These are phyloP conservation scores for Hansenula sp. DNA, from an alignment of 1,139 yeast genomes.

Conservation along the genomic window DNA sequence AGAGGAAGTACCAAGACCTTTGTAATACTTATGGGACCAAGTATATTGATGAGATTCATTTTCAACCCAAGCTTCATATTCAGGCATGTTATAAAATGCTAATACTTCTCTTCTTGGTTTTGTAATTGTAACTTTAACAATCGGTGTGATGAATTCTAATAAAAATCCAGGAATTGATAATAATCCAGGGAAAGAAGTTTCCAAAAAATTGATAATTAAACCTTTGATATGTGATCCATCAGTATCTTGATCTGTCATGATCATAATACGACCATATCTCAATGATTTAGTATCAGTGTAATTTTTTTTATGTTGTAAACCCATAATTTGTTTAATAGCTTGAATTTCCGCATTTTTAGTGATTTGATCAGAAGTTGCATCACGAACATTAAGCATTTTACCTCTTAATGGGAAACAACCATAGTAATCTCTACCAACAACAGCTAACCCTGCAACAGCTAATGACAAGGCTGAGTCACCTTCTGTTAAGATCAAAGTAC, in stretches of 20 bases:
- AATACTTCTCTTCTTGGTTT: constrained; percentile 60
- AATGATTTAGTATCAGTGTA: constrained; percentile 72
- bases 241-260: constrained; percentile 99
- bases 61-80: constrained; percentile 91
- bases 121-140: constrained; percentile 80
- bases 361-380: constrained; percentile 92
- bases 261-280: constrained; percentile 96
- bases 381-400: constrained; percentile 91
- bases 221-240: constrained; percentile 99
- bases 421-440: constrained; percentile 91
- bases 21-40: constrained; percentile 94
- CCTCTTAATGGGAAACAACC: constrained; percentile 97
- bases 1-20: constrained; percentile 96
- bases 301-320: constrained; percentile 85
- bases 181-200: constrained; percentile 91
- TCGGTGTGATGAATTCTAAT: constrained; percentile 93
- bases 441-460: constrained; percentile 92
- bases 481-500: constrained; percentile 91
- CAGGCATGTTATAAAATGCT: constrained; percentile 93
- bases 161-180: constrained; percentile 88
- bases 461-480: constrained; percentile 95
- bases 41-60: constrained; percentile 70
- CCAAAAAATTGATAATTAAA: constrained; percentile 86
- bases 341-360: constrained; percentile 91
- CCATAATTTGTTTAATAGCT: constrained; percentile 93